Evolutionary conservation across 2,329 filamentous ascomycete genomes (phyloP).

Genomic region (Ophiostoma sp.): DNA sequence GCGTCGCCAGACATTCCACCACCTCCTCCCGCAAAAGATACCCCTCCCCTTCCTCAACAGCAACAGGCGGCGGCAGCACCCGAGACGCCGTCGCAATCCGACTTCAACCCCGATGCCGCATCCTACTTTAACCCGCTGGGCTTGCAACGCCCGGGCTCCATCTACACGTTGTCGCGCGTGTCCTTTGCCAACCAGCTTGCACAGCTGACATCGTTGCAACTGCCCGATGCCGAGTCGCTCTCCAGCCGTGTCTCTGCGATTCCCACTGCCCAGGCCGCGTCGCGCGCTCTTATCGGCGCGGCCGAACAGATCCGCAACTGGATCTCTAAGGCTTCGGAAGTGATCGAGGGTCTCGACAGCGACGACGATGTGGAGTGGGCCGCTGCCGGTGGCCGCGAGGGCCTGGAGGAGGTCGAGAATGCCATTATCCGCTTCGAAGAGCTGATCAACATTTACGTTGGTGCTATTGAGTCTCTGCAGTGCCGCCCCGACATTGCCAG

Average conservation of each 20-base stretch:
- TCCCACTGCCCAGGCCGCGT: constrained; percentile 78
- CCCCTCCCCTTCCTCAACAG: constrained; percentile 42
- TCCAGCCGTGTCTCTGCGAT: constrained; percentile 83
- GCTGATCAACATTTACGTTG: constrained; percentile 87
- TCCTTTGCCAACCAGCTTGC: constrained; percentile 93
- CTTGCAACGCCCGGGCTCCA: constrained; percentile 73
- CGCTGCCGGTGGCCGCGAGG: constrained; percentile 79
- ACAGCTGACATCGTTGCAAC: constrained; percentile 83
- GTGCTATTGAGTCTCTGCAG: constrained; percentile 91
- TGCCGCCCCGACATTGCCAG: constrained; percentile 70
- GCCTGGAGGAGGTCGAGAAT: constrained; percentile 69
- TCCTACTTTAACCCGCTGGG: constrained; percentile 68
- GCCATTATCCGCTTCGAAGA: constrained; percentile 83
- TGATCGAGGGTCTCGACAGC: constrained; percentile 83
- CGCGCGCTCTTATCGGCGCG: constrained; percentile 78
- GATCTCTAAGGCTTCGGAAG: constrained; percentile 89
- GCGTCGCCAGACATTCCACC: constrained; percentile 36
- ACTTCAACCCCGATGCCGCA: constrained; percentile 53
- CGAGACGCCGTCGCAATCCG: constrained; percentile 37
- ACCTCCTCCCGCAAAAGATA: constrained; percentile 56
- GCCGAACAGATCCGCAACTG: constrained; percentile 91
- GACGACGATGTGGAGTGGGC: constrained; percentile 99
- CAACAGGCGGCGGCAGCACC: background rate
- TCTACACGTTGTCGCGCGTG: constrained; percentile 88
- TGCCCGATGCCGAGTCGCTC: constrained; percentile 82